Evolutionary conservation across 768 basidiomycete species (phyloP).

Genomic region (Porphyrellus cyaneotinctus): DNA sequence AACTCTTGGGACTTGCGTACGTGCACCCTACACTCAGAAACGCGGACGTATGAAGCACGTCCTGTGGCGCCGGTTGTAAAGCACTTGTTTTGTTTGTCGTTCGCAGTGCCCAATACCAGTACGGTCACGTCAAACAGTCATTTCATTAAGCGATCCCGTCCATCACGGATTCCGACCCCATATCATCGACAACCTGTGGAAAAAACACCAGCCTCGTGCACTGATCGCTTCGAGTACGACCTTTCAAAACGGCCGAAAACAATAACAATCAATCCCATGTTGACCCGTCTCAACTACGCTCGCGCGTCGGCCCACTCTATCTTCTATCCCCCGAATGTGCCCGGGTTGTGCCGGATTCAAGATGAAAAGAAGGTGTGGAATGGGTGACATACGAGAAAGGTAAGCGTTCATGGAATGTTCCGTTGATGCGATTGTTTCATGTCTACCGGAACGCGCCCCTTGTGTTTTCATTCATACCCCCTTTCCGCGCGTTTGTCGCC

Average conservation of each 20-base stretch:
- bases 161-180: neutral
- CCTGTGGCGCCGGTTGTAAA: slow-evolving; percentile 9
- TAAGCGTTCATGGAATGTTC: no score
- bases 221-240: neutral
- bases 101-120: neutral
- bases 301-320: no score
- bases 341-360: no score
- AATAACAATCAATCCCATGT: neutral
- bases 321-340: no score
- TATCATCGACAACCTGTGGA: neutral
- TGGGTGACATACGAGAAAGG: no score
- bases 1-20: slow-evolving; percentile 64
- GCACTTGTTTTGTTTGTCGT: neutral
- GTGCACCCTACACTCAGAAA: slow-evolving; percentile 70
- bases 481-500: no score
- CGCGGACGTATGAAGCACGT: slow-evolving; percentile 48
- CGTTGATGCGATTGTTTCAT: no score
- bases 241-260: neutral
- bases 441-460: no score
- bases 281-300: neutral
- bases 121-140: neutral
- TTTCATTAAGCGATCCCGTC: neutral
- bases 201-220: neutral
- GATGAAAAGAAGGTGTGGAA: no score
- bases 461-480: no score